Conservation (phyloP, 1,139 yeast species). For the Waltiozyma sp. region DNA sequence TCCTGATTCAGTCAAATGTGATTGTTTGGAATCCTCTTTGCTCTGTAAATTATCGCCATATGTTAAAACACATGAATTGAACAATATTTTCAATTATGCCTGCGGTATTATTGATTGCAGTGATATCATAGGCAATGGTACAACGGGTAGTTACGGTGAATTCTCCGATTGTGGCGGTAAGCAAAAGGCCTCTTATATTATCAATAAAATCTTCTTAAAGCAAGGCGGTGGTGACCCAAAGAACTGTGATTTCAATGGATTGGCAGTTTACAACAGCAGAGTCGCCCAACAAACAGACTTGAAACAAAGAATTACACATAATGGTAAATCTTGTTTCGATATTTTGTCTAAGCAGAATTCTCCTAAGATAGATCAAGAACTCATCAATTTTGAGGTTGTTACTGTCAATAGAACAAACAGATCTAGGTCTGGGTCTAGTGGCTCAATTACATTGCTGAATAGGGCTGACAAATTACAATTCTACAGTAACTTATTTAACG, state of each 20-base stretch:
- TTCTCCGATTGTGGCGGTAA: constrained; percentile 42
- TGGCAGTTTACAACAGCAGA: constrained; percentile 27
- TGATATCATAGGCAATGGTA: constrained; percentile 38
- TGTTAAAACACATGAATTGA: constrained; percentile 23
- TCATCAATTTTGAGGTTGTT: neutral
- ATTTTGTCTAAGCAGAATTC: constrained; percentile 4
- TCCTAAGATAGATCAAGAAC: neutral
- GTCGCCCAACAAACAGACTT: constrained; percentile 18
- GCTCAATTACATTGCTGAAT: neutral
- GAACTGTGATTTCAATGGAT: constrained; percentile 29
- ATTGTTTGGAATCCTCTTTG: constrained; percentile 39
- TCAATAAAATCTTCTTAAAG: constrained; percentile 35
- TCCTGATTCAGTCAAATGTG: constrained; percentile 45
- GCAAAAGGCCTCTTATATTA: constrained; percentile 42
- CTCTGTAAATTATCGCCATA: constrained; percentile 37
- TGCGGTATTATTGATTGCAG: constrained; percentile 43
- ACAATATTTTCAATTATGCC: constrained; percentile 30
- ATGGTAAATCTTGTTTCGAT: constrained; percentile 12
- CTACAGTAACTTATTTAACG: neutral
- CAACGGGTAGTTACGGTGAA: constrained; percentile 42
- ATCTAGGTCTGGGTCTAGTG: neutral
- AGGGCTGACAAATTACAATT: neutral
- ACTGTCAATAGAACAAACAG: neutral
- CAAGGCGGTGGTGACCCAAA: constrained; percentile 21
- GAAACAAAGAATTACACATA: constrained; percentile 2